These are phyloP conservation scores for Aureobasidium sp. DNA, from an alignment of 2,329 filamentous ascomycete species.

Conservation along the genomic window DNA sequence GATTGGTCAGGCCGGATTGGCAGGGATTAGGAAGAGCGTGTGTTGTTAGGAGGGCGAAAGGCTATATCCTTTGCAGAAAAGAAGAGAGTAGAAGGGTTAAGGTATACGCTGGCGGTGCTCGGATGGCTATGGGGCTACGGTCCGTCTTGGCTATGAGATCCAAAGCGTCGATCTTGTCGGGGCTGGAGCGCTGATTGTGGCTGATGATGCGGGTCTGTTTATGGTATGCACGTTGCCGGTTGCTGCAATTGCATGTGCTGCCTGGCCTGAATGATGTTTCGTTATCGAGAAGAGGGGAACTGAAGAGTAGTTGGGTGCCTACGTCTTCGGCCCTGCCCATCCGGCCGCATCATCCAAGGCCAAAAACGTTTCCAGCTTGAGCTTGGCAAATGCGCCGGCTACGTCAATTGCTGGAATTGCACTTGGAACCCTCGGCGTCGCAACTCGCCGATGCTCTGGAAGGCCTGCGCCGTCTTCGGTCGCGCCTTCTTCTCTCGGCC, in stretches of 20 bases:
- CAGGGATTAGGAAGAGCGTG: neutral
- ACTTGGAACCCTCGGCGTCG: neutral
- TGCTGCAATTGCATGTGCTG: neutral
- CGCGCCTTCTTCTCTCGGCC: neutral
- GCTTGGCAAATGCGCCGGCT: slow-evolving; percentile 4
- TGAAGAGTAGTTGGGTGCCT: neutral
- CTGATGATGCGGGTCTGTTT: neutral
- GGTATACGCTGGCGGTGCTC: neutral
- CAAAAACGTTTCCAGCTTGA: neutral
- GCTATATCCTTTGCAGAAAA: too few relatives aligned
- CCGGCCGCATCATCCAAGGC: neutral
- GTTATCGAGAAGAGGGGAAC: neutral
- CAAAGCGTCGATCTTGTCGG: neutral
- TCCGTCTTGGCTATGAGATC: neutral
- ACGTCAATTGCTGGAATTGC: neutral
- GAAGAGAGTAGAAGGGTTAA: neutral
- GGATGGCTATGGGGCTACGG: neutral
- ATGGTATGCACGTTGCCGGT: neutral
- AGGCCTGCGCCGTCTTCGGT: neutral
- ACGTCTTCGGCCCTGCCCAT: slow-evolving; percentile 2
- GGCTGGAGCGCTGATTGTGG: neutral
- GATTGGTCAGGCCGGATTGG: neutral
- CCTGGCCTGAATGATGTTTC: neutral
- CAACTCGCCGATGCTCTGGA: neutral
- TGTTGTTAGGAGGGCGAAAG: neutral